Conservation (phyloP, 2,329 filamentous ascomycete genomes). For the Cordyceps militaris region DNA sequence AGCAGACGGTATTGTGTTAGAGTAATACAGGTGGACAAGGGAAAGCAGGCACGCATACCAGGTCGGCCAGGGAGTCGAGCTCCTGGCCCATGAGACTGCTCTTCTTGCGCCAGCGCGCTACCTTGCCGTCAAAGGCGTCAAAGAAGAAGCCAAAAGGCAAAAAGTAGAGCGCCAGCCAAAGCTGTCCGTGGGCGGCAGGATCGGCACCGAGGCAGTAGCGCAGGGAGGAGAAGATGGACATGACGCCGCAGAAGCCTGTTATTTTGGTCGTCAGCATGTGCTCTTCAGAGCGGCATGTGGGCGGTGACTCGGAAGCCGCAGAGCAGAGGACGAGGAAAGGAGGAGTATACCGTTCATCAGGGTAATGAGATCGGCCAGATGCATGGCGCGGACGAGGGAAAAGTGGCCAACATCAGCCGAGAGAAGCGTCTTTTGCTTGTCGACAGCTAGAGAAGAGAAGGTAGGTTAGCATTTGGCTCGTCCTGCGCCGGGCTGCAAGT, state of each 20-base stretch:
- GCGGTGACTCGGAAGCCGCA: too few species aligned
- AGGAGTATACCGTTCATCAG: slow-evolving; percentile 60
- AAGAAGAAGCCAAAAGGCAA: slow-evolving; percentile 94
- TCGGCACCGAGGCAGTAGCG: slow-evolving; percentile 75
- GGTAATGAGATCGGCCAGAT: slow-evolving; percentile 79
- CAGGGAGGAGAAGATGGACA: slow-evolving; percentile 93
- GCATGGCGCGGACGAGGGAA: slow-evolving; percentile 59
- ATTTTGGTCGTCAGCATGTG: neutral
- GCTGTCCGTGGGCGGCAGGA: slow-evolving; percentile 54
- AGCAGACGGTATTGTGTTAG: neutral
- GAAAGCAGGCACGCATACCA: slow-evolving; percentile 56
- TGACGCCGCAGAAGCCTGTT: slow-evolving; percentile 74
- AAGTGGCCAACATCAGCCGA: slow-evolving; percentile 67
- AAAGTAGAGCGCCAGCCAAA: slow-evolving; percentile 78
- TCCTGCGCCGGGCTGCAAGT: too few species aligned
- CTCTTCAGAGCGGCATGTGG: neutral
- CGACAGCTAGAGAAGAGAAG: slow-evolving; percentile 41
- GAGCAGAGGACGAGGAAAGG: neutral
- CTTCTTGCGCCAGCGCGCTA: slow-evolving; percentile 94
- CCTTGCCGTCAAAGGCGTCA: slow-evolving; percentile 95
- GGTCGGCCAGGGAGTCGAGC: slow-evolving; percentile 86
- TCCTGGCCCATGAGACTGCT: slow-evolving; percentile 97
- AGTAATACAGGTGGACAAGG: neutral
- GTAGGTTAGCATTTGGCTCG: neutral
- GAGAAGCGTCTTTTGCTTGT: slow-evolving; percentile 72